Evolutionary conservation across 495 filamentous ascomycete genomes (phyloP), one percentile per base, ranked within the genome.

Genomic region (Sporormia fimetaria): DNA sequence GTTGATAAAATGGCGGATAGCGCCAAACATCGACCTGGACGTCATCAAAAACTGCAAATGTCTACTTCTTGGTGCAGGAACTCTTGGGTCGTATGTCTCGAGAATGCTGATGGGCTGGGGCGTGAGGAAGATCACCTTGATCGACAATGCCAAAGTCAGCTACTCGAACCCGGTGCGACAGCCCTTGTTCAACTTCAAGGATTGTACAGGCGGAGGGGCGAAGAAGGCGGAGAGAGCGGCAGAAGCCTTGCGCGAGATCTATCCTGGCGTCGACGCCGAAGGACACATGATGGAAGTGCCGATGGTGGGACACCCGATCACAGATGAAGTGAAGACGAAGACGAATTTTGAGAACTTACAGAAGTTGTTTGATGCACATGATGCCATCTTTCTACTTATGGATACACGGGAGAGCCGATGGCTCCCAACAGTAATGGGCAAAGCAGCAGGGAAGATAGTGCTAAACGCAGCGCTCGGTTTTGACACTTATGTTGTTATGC

Each of bases 111-210:
- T 95, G 71, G 90, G 85, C 14, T 98, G 90, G 90, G 90, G 90
- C 15, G 87, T 94, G n/a, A 75, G 79, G 34, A 87, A 86, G 57
- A 93, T 98, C 49, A 95, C 88, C 1, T 94, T 98, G 59, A 73
- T 98, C 33, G 90, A 98, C 57, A 92, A 90, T 51, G 88, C 80
- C n/a, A 76, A 67, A 1, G 85, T 98, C 28, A 93, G 85, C 18
- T 96, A 87, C 57, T 95, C 88, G n/a, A 98, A 98, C 52, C 90
- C 90, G 1, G 90, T 96, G 28, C 76, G 90, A 31, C 90, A 98
- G 56, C 88, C 90, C 1, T 67, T 98, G 10, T 98, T 88, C 59
- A 74, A 78, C 33, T 94, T 90, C 53, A 68, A 79, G 29, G 92
- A 98, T 58, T 95, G 90, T 56, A 65, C 90, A 26, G 67, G 80